These are phyloP conservation scores for Candida tropicalis DNA, from an alignment of 1,139 yeast genomes.

Conservation along the genomic window DNA sequence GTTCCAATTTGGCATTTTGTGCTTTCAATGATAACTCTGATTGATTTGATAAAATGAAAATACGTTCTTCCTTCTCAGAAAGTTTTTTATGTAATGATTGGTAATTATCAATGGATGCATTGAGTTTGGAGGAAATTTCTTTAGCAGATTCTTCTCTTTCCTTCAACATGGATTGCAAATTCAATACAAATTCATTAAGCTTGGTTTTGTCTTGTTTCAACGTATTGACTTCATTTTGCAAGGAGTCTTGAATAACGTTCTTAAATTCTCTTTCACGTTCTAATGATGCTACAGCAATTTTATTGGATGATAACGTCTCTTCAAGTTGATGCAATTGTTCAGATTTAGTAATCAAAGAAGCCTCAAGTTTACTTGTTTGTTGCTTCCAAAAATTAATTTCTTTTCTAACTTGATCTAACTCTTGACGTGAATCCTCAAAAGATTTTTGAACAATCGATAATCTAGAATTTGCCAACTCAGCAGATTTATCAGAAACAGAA, in stretches of 20 bases:
- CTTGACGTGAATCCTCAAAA: slow-evolving; percentile 49
- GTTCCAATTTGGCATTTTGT: slow-evolving; percentile 68
- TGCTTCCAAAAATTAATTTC: slow-evolving; percentile 49
- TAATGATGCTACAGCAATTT: slow-evolving; percentile 50
- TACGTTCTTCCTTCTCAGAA: slow-evolving; percentile 52
- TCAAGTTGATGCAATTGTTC: slow-evolving; percentile 61
- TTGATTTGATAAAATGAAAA: slow-evolving; percentile 48
- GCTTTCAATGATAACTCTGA: slow-evolving; percentile 61
- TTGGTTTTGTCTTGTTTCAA: slow-evolving; percentile 62
- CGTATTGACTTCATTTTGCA: slow-evolving; percentile 55
- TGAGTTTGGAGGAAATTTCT: slow-evolving; percentile 54
- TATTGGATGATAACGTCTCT: slow-evolving; percentile 48
- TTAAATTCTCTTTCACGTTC: slow-evolving; percentile 58
- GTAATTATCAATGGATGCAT: slow-evolving; percentile 51
- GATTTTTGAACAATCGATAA: slow-evolving; percentile 32
- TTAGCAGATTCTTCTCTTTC: slow-evolving; percentile 61
- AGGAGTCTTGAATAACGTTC: slow-evolving; percentile 51
- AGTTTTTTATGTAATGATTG: slow-evolving; percentile 56
- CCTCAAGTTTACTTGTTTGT: slow-evolving; percentile 59
- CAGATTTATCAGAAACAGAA: slow-evolving; percentile 32
- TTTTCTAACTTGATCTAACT: slow-evolving; percentile 52
- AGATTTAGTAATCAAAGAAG: slow-evolving; percentile 53
- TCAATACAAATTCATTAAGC: slow-evolving; percentile 60
- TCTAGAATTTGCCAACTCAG: slow-evolving; percentile 38
- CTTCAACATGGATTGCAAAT: slow-evolving; percentile 60